Evolutionary conservation across 2,329 filamentous ascomycete genomes (phyloP).

Genomic region (Hypoxylon sp.): DNA sequence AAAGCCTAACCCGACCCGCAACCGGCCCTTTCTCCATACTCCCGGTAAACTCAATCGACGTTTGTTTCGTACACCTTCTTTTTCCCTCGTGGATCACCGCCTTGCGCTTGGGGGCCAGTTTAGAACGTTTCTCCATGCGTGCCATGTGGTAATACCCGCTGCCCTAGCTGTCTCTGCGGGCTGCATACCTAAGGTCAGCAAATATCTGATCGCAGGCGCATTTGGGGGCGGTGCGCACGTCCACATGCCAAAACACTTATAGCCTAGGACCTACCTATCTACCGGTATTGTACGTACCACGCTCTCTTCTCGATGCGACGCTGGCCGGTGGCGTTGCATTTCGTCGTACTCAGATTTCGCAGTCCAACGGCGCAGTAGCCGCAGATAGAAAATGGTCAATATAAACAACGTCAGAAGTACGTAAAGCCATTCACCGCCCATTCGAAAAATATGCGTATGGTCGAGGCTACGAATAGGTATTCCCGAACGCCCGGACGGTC

Average conservation of each 20-base stretch:
- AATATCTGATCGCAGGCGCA: constrained; percentile 1
- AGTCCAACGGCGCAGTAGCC: constrained; percentile 24
- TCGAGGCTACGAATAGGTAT: constrained; percentile 15
- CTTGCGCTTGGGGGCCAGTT: constrained; percentile 30
- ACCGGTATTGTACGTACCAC: neutral
- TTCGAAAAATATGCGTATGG: constrained; percentile 17
- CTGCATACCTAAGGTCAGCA: neutral
- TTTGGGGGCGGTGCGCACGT: constrained; percentile 28
- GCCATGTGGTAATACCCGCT: constrained; percentile 32
- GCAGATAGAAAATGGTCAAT: constrained; percentile 14
- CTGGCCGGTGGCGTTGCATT: constrained; percentile 11
- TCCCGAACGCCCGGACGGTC: constrained; percentile 18
- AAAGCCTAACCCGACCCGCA: constrained; percentile 19
- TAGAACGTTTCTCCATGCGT: constrained; percentile 31
- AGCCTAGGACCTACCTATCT: neutral
- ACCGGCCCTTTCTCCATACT: constrained; percentile 32
- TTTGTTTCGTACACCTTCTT: constrained; percentile 10
- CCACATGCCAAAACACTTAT: constrained; percentile 9
- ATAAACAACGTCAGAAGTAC: constrained; percentile 28
- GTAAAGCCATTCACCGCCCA: constrained; percentile 30
- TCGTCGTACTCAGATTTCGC: constrained; percentile 22
- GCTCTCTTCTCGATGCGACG: constrained; percentile 7
- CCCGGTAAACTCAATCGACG: constrained; percentile 27
- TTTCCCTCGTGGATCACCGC: constrained; percentile 11
- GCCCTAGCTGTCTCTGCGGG: constrained; percentile 16